Evolutionary conservation across 169 alveolate species (phyloP).

Genomic region (Plasmodium coatneyi): DNA sequence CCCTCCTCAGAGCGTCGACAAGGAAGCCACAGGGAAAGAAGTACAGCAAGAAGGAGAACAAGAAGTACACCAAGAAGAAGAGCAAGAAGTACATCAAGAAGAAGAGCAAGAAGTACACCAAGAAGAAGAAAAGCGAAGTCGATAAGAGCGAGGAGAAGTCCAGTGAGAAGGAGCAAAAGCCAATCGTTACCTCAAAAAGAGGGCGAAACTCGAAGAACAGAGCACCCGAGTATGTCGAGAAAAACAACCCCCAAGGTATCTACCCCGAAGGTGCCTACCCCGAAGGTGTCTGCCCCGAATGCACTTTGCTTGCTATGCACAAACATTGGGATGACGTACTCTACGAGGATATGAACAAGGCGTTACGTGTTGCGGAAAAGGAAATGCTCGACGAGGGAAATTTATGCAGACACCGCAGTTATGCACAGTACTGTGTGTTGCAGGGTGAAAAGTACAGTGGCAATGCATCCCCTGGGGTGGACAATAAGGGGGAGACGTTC

Average conservation of each 20-base stretch:
- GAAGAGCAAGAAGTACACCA: neutral
- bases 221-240: neutral
- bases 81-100: neutral
- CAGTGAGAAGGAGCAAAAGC: neutral
- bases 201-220: neutral
- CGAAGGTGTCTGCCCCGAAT: neutral
- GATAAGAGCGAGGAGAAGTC: too few species aligned
- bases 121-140: neutral
- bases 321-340: neutral
- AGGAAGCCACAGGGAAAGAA: neutral
- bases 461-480: neutral
- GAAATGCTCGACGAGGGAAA: neutral
- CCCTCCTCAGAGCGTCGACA: neutral
- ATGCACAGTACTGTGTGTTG: neutral
- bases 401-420: neutral
- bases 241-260: neutral
- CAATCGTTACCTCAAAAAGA: too few species aligned
- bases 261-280: neutral
- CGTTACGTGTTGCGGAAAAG: neutral
- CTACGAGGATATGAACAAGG: neutral
- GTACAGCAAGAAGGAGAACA: neutral
- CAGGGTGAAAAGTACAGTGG: neutral
- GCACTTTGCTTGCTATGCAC: neutral
- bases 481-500: neutral
- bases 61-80: neutral